These are phyloP conservation scores for Fomitopsis betulina DNA, from an alignment of 1,284 basidiomycete species.

Conservation along the genomic window DNA sequence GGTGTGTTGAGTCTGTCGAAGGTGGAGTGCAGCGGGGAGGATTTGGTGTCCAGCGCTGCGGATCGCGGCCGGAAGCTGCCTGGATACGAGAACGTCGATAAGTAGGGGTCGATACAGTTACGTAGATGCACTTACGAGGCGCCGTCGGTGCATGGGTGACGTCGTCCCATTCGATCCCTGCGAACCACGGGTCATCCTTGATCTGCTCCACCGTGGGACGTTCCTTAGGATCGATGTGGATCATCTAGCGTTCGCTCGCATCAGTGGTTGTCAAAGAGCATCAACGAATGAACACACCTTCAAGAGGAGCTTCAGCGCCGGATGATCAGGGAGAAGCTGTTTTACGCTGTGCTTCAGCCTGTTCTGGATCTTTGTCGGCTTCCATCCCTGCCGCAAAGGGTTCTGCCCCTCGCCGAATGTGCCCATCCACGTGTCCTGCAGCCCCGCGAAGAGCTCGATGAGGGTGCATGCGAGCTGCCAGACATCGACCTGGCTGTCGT, in stretches of 20 bases:
- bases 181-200: constrained; percentile 15
- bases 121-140: neutral
- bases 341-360: too few species aligned
- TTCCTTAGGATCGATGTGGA: constrained; percentile 8
- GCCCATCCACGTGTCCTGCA: constrained; percentile 2
- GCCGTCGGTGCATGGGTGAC: neutral
- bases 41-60: neutral
- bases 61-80: neutral
- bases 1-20: too few species aligned
- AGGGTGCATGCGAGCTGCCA: constrained; percentile 21
- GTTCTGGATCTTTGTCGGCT: neutral
- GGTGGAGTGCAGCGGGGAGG: too few species aligned
- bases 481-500: constrained; percentile 16
- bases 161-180: neutral
- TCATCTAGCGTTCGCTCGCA: constrained; percentile 12
- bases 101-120: neutral
- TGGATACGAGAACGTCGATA: neutral
- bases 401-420: neutral
- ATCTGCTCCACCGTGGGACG: constrained; percentile 12
- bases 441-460: constrained; percentile 14
- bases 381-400: neutral
- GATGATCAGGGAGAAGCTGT: neutral
- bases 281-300: constrained; percentile 3
- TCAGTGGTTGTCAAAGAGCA: neutral
- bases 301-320: constrained; percentile 5